phyloP scores from a whole-genome alignment of 441 rosid genomes.

The Biscutella laevigata region DNA sequence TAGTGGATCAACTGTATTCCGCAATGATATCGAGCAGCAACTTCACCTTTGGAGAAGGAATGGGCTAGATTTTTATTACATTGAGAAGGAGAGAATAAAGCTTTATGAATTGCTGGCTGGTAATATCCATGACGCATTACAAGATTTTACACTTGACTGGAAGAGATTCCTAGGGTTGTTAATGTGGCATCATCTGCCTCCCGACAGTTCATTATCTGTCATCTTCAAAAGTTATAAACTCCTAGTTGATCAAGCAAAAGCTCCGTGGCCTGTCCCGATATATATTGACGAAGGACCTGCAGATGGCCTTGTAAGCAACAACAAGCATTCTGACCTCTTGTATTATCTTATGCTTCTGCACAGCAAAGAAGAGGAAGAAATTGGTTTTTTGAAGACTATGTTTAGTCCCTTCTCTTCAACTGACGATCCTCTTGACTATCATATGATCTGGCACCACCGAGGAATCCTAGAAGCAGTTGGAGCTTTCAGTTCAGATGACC shows the following conservation, averaged over 20 bases:
- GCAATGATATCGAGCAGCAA: conserved; percentile 58
- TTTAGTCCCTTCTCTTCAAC: conserved; percentile 88
- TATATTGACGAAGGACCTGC: conserved; percentile 85
- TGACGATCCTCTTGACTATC: conserved; percentile 91
- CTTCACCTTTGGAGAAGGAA: conserved; percentile 82
- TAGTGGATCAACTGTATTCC: conserved; percentile 79
- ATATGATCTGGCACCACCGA: conserved; percentile 98
- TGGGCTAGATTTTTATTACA: conserved; percentile 82
- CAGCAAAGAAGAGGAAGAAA: conserved; percentile 51
- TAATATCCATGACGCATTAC: conserved; percentile 59
- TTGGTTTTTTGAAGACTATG: conserved; percentile 66
- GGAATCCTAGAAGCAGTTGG: conserved; percentile 76
- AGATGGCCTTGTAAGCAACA: conserved; percentile 33
- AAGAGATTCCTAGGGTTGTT: conserved; percentile 88
- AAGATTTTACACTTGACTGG: conserved; percentile 71
- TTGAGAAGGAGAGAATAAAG: conserved; percentile 69
- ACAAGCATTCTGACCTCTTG: conserved; percentile 62
- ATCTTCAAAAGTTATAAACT: conserved; percentile 65
- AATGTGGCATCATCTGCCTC: conserved; percentile 91
- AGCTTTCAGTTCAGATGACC: conserved; percentile 69
- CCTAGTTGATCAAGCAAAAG: conserved; percentile 58
- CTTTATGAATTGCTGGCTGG: conserved; percentile 93
- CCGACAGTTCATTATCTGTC: conserved; percentile 53
- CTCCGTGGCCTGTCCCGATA: conserved; percentile 74
- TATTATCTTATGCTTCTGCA: conserved; percentile 97